phyloP scores from a whole-genome alignment of 1,139 yeast species.

The Lodderomyces parapsilosis region DNA sequence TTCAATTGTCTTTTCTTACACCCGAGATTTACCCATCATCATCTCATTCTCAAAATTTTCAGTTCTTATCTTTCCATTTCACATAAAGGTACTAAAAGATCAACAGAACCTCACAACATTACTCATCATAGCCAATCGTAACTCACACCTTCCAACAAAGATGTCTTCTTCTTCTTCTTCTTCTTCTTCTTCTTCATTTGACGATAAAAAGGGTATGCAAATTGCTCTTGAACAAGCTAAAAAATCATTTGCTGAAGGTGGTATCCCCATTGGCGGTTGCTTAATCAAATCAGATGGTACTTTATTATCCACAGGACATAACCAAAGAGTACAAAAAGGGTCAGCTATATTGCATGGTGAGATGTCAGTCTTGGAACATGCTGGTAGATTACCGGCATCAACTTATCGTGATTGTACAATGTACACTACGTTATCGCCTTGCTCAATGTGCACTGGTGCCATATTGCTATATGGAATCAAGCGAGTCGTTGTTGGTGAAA shows the following conservation, averaged over 20 bases:
- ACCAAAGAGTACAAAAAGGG: slow-evolving; percentile 77
- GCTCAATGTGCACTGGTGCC: slow-evolving; percentile 95
- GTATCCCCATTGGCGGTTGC: slow-evolving; percentile 87
- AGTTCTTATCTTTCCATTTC: too few species aligned
- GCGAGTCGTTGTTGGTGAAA: slow-evolving; percentile 87
- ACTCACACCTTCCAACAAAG: too few species aligned
- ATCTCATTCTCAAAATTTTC: too few species aligned
- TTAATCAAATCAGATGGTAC: slow-evolving; percentile 73
- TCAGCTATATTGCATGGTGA: slow-evolving; percentile 90
- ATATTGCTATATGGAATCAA: slow-evolving; percentile 83
- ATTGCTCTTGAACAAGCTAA: slow-evolving; percentile 74
- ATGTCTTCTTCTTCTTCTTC: background rate
- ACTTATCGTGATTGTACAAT: slow-evolving; percentile 71
- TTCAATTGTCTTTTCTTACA: too few species aligned
- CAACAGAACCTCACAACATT: too few species aligned
- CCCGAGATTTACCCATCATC: too few species aligned
- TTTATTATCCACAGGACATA: slow-evolving; percentile 84
- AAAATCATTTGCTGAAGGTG: slow-evolving; percentile 68
- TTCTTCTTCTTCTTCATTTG: too few species aligned
- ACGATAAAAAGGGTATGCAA: slow-evolving; percentile 63
- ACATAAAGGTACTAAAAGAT: too few species aligned
- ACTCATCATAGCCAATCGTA: too few species aligned
- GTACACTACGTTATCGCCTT: slow-evolving; percentile 91
- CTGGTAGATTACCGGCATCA: slow-evolving; percentile 76
- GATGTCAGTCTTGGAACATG: slow-evolving; percentile 81